Evolutionary conservation across 1,139 yeast genomes (phyloP), one percentile per base, ranked within the genome.

Genomic region (Diutina sp.): DNA sequence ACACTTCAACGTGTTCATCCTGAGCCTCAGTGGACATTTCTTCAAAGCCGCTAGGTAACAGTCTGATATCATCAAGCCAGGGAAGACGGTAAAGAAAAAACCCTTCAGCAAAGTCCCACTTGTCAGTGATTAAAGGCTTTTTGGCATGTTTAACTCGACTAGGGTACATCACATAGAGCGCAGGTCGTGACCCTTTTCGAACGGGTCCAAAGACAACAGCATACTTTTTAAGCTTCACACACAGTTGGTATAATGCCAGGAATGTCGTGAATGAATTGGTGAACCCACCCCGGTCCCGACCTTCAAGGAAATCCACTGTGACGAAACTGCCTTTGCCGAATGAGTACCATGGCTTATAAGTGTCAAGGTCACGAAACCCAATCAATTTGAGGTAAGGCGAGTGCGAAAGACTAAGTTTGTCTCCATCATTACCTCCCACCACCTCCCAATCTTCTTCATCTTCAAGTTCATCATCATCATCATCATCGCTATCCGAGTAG

Each of bases 131-230:
- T 62, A 6, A 59, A 57, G 3, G 67, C 58, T 57, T 69, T 63
- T 0, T 87, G 6, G 44, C 4, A 16, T 50, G 21, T 5, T 8
- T 8, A 1, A 44, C n/a, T 16, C 45, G 41, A 18, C 44, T 77
- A 0, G 96, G 89, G 55, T 83, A 73, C 58, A 90, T 64, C 0
- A 85, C 80, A 63, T 77, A 86, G 55, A 88, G 62, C 3, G 73
- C 63, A 0, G 97, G 95, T 55, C 77, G 67, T 0, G 90, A 70
- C 59, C 74, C 76, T 55, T 68, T 71, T 58, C 85, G 78, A 6
- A 77, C 64, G 62, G 84, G 80, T 1, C 96, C 91, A 83, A 90
- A 88, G 1, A 87, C 78, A 9, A 93, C 69, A 0, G 88, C 95
- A 62, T 79, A 83, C 63, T 80, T 80, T 4, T 74, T 64, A 55